Base-by-base conservation (phyloP, 768 basidiomycete genomes). In the Mycena filopes region DNA sequence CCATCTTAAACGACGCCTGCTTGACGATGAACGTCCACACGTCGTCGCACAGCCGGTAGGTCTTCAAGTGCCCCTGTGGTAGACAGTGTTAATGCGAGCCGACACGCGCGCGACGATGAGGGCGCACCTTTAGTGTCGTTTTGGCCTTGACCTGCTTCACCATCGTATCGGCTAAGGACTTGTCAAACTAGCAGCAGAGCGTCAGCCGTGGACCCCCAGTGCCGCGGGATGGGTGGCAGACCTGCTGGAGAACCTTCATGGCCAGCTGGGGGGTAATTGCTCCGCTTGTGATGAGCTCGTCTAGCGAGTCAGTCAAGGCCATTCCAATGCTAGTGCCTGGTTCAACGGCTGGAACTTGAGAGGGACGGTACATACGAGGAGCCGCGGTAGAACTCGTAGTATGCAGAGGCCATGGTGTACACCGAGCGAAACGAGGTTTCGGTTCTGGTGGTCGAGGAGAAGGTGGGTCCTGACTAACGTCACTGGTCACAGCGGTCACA, bases 21-120 rank as follows among this genome's bases (percentile, higher is more conserved):
- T 95, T 94, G 54, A 98, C 93, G 67, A 97, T 93, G 78, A 99
- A 99, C 56, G 97, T 99, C 98, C 98, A 99, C 50, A 99, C 97
- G 74, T 96, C 96, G 80, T 97, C 95, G 76, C 94, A 95, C 4
- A 95, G 84, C 10, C 94, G 89, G 77, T 98, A 99, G 2, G 95
- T 98, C 70, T 92, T 87, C 58, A 99, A 79, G 75, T 96, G 93
- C 20, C 95, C 97, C 94, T 94, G 67, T 15, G 54, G 9, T 13
- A 42, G 41, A 58, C 59, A 38, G 33, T 28, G 26, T 55, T 49
- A 56, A 42, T 38, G 20, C 57, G 47, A 29, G 64, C 28, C 23
- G 50, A 41, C 36, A 60, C 47, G 40, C 15, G 20, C 13, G 42
- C 40, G 38, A 33, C 25, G 57, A 36, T 15, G 43, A 21, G 36